These are phyloP conservation scores for Stygiomarasmius scandens DNA, from an alignment of 1,284 basidiomycete genomes.

Conservation along the genomic window DNA sequence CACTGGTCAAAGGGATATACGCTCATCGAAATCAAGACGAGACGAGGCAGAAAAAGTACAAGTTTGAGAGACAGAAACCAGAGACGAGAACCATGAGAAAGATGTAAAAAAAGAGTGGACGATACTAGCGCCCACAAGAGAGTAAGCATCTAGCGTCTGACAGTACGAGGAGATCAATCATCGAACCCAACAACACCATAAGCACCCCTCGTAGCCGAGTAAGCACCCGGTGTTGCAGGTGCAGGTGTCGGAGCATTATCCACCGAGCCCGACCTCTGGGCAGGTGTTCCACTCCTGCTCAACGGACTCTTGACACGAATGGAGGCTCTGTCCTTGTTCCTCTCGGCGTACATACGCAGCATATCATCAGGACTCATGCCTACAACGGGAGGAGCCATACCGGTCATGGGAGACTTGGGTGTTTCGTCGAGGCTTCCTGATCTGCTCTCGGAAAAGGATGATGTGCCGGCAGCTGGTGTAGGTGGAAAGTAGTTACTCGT, in stretches of 20 bases:
- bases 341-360: constrained; percentile 73
- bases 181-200: constrained; percentile 10
- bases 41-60: too few species aligned
- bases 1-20: too few species aligned
- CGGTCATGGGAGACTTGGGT: too few species aligned
- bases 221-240: constrained; percentile 6
- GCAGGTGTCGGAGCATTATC: background rate
- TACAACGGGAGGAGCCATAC: constrained; percentile 44
- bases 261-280: background rate
- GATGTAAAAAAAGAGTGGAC: too few species aligned
- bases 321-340: constrained; percentile 36
- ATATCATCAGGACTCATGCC: constrained; percentile 72
- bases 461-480: constrained; percentile 37
- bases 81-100: too few species aligned
- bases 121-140: too few species aligned
- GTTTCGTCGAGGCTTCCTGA: too few species aligned
- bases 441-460: constrained; percentile 53
- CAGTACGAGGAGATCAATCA: too few species aligned
- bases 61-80: too few species aligned
- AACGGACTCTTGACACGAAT: background rate
- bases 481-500: constrained; percentile 27
- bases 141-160: too few species aligned
- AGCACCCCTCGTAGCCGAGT: constrained; percentile 13
- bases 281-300: background rate
- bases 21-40: too few species aligned